Evolutionary conservation across 805 yeast genomes (phyloP).

Genomic region (Pichia exigua): DNA sequence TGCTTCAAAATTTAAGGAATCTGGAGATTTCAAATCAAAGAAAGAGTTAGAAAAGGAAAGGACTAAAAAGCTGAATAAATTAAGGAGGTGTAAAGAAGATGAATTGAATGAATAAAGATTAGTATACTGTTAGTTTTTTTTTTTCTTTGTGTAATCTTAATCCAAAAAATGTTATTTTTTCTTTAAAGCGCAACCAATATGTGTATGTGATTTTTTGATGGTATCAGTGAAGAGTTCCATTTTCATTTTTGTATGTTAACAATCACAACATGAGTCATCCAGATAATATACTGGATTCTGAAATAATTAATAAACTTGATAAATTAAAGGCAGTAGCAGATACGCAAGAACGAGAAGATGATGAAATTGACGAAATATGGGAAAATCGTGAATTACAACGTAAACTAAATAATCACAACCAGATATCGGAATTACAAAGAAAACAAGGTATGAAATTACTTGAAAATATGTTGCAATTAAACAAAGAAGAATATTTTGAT

Average conservation of each 20-base stretch:
- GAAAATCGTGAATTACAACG: conserved; percentile 1
- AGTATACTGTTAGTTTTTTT: not conserved
- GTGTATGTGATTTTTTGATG: too few species aligned
- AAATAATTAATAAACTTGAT: conserved; percentile 2
- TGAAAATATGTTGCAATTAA: not conserved
- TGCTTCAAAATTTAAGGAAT: not conserved
- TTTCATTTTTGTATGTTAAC: not conserved
- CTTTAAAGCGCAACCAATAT: too few species aligned
- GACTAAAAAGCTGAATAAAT: conserved; percentile 18
- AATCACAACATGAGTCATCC: not conserved
- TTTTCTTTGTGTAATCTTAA: too few species aligned
- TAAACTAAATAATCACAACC: not conserved
- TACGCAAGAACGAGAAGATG: conserved; percentile 2
- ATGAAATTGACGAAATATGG: conserved; percentile 4
- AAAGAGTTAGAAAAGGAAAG: conserved; percentile 16
- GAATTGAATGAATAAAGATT: not conserved
- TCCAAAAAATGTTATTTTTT: too few species aligned
- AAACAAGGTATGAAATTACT: not conserved
- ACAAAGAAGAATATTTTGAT: not conserved
- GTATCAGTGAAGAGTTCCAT: too few species aligned
- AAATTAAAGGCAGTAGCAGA: conserved; percentile 1
- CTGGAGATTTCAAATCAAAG: conserved; percentile 5
- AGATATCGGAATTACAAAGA: not conserved
- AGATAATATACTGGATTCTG: not conserved
- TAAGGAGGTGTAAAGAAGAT: conserved; percentile 21